These are phyloP conservation scores for Sporothrix variecibatus DNA, from an alignment of 2,329 filamentous ascomycete genomes.

Conservation along the genomic window DNA sequence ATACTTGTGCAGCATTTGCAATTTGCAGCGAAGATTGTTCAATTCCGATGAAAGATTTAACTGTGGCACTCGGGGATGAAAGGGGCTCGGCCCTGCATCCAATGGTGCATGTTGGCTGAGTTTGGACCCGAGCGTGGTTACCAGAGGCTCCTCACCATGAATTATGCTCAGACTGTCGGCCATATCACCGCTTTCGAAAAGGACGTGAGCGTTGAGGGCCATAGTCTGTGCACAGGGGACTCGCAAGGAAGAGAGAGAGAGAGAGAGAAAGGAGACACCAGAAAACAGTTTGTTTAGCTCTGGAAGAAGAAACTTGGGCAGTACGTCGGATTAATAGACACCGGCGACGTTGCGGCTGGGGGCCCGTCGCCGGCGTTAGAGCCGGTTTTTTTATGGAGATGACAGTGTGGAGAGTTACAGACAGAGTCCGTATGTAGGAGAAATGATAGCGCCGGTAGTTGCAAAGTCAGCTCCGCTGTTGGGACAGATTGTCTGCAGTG, in stretches of 20 bases:
- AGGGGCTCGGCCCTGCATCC: constrained; percentile 51
- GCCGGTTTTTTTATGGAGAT: not conserved
- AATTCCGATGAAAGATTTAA: constrained; percentile 53
- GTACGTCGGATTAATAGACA: not conserved
- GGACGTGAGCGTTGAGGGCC: not conserved
- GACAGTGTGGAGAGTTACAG: not conserved
- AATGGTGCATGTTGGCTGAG: constrained; percentile 52
- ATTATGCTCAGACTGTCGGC: not conserved
- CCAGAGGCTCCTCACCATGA: not conserved
- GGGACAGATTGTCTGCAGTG: no score
- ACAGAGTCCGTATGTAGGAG: not conserved
- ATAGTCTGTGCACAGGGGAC: not conserved
- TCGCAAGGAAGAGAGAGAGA: not conserved
- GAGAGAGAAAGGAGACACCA: not conserved
- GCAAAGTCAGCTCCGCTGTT: not conserved
- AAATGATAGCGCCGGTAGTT: not conserved
- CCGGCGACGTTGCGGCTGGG: not conserved
- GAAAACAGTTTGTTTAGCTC: not conserved
- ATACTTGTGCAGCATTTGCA: constrained; percentile 51
- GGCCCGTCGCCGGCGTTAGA: not conserved
- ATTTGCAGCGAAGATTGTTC: constrained; percentile 58
- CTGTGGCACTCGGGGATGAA: constrained; percentile 51
- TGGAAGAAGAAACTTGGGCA: not conserved
- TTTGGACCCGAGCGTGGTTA: not conserved
- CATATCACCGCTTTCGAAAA: not conserved